Evolutionary conservation across 352 stramenopile genomes (phyloP).

Genomic region (Globisporangium irregulare): DNA sequence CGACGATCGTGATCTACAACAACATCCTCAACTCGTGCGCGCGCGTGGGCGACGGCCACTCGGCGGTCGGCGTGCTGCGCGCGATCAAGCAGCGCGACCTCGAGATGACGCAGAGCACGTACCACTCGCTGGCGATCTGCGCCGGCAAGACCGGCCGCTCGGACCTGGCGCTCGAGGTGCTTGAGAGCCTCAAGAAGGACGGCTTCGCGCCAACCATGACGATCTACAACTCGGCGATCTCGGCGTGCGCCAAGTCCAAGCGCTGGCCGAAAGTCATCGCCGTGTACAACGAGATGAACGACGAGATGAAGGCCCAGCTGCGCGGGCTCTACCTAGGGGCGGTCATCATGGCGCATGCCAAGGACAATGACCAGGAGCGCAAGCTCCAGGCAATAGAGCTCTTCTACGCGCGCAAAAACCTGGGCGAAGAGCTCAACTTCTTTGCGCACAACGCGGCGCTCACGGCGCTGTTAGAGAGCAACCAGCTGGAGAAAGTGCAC

Average conservation of each 20-base stretch:
- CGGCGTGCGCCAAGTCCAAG: slow-evolving; percentile 72
- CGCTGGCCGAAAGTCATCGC: slow-evolving; percentile 62
- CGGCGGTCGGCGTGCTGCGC: slow-evolving; percentile 59
- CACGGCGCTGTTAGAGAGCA: slow-evolving; percentile 47
- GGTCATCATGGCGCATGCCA: slow-evolving; percentile 75
- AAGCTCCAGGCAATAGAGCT: slow-evolving; percentile 45
- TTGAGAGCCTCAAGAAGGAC: slow-evolving; percentile 41
- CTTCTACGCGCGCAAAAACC: slow-evolving; percentile 44
- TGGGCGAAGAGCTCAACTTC: slow-evolving; percentile 46
- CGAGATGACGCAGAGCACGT: slow-evolving; percentile 73
- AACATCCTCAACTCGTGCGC: slow-evolving; percentile 85
- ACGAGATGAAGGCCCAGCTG: slow-evolving; percentile 32
- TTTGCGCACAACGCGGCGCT: slow-evolving; percentile 75
- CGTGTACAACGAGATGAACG: slow-evolving; percentile 60
- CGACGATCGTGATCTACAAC: slow-evolving; percentile 82
- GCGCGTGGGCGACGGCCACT: slow-evolving; percentile 65
- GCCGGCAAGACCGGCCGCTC: slow-evolving; percentile 72
- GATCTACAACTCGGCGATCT: slow-evolving; percentile 83
- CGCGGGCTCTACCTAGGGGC: slow-evolving; percentile 57
- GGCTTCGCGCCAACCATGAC: slow-evolving; percentile 60
- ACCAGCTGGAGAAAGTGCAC: slow-evolving; percentile 58
- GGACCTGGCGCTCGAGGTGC: slow-evolving; percentile 63
- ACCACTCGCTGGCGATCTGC: slow-evolving; percentile 78
- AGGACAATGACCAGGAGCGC: slow-evolving; percentile 35
- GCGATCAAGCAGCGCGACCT: slow-evolving; percentile 58